Percentiles rank a stretch among this genome's conserved stretches.
These are phyloP conservation scores for Eucalyptus guilfoylei DNA, from an alignment of 345 rosid genomes.

Conservation along the genomic window DNA sequence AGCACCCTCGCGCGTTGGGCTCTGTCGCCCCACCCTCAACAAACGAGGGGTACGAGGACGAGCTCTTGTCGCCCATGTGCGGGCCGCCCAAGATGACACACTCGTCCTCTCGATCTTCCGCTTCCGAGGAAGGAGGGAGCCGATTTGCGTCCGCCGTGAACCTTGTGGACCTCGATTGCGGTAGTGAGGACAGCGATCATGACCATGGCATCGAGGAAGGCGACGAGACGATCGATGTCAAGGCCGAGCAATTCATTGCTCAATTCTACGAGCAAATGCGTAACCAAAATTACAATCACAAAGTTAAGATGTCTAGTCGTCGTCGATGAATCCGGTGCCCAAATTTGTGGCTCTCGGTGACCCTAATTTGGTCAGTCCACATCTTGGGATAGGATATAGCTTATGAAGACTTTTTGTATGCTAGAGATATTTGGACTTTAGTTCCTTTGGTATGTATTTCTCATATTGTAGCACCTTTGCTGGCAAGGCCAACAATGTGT, in stretches of 20 bases:
- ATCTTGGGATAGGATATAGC: not conserved
- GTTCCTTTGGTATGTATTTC: not conserved
- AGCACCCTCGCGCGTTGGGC: not conserved
- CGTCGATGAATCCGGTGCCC: not conserved
- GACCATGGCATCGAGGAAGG: not conserved
- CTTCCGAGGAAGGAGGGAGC: not conserved
- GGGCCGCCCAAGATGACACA: not conserved
- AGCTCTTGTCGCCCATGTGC: not conserved
- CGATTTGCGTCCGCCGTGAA: not conserved
- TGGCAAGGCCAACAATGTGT: not conserved
- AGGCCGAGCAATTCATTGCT: slow-evolving; percentile 1
- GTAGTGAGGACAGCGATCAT: not conserved
- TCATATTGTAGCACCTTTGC: not conserved
- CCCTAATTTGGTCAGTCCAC: not conserved
- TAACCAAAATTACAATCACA: not conserved
- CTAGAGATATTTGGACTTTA: not conserved
- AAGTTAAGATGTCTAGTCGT: not conserved
- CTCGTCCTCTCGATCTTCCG: not conserved
- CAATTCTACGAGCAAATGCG: not conserved
- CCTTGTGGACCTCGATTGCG: not conserved
- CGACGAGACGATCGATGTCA: not conserved
- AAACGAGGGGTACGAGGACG: not conserved
- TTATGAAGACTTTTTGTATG: not conserved
- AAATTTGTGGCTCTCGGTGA: not conserved
- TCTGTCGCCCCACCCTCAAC: not conserved